These are phyloP conservation scores for Pseudozyma thailandica DNA, from an alignment of 1,284 basidiomycete species.

Conservation along the genomic window DNA sequence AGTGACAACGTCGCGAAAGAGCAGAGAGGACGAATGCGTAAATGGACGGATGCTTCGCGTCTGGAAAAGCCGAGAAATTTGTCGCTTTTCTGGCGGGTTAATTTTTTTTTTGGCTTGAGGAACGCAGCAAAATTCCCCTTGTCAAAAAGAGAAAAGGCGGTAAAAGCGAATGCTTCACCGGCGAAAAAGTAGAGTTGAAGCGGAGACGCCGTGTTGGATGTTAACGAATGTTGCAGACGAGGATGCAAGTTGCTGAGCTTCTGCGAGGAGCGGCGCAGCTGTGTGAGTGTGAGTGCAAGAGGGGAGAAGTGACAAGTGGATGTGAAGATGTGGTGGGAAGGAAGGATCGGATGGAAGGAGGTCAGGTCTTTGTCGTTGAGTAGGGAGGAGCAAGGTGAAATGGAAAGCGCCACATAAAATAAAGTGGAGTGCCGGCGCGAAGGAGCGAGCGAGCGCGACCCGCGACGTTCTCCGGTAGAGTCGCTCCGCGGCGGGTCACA, in stretches of 20 bases:
- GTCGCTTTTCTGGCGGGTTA: conserved; percentile 3
- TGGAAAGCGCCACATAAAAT: conserved; percentile 4
- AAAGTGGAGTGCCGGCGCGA: conserved; percentile 1
- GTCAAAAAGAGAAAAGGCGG: conserved; percentile 1
- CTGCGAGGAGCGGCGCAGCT: not conserved
- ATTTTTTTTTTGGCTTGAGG: conserved; percentile 1
- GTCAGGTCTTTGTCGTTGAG: not conserved
- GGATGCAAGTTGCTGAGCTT: not conserved
- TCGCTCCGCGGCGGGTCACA: not conserved
- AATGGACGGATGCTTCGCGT: conserved; percentile 18
- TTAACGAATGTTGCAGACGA: not conserved
- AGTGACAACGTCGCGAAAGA: not conserved
- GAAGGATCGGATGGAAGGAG: not conserved
- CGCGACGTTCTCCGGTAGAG: not conserved
- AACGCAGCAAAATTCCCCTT: conserved; percentile 4
- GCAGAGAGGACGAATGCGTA: conserved; percentile 26
- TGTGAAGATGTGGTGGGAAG: conserved; percentile 10
- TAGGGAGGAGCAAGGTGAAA: not conserved
- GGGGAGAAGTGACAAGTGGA: not conserved
- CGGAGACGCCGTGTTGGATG: not conserved
- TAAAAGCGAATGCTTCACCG: not conserved
- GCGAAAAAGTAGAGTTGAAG: not conserved
- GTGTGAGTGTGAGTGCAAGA: not conserved
- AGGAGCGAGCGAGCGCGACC: conserved; percentile 16
- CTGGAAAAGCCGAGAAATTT: conserved; percentile 12